Evolutionary conservation across 1,284 basidiomycete species (phyloP).

Genomic region (Rhizoctonia solani): DNA sequence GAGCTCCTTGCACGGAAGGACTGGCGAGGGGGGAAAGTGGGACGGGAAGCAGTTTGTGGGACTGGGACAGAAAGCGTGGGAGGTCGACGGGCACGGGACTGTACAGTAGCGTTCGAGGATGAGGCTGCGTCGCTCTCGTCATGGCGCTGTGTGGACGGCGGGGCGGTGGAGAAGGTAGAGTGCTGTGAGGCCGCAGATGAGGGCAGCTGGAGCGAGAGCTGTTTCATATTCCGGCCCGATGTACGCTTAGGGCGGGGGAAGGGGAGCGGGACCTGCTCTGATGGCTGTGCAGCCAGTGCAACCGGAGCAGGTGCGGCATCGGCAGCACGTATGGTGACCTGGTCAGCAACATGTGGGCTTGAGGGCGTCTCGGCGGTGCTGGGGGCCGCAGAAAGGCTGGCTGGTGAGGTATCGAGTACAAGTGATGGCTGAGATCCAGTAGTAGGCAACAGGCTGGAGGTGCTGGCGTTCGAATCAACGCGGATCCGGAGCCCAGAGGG

Average conservation of each 20-base stretch:
- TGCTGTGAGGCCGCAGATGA: constrained; percentile 28
- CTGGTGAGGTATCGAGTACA: constrained; percentile 14
- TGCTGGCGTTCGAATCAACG: constrained; percentile 4
- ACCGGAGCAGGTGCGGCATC: constrained; percentile 37
- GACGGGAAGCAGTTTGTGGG: constrained; percentile 46
- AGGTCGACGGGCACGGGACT: constrained; percentile 4
- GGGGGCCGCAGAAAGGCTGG: constrained; percentile 25
- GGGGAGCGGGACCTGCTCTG: constrained; percentile 5
- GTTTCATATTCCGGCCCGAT: constrained; percentile 71
- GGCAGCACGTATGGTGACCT: constrained; percentile 31
- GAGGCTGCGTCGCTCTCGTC: constrained; percentile 47
- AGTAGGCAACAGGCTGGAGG: constrained; percentile 7
- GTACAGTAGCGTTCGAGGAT: constrained; percentile 8
- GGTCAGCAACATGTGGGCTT: constrained; percentile 36
- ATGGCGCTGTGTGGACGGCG: not conserved
- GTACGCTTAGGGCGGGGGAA: constrained; percentile 38
- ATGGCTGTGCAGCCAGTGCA: constrained; percentile 1
- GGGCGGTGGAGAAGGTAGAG: constrained; percentile 13
- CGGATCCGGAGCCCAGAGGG: constrained; percentile 27
- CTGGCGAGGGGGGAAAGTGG: constrained; percentile 52
- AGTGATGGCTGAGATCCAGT: constrained; percentile 22
- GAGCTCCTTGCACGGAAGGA: constrained; percentile 38
- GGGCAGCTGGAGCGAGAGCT: constrained; percentile 67
- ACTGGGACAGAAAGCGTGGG: constrained; percentile 11
- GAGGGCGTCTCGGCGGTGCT: constrained; percentile 36